Conservation (phyloP, 352 stramenopile species). For the Nothophytophthora sp. region DNA sequence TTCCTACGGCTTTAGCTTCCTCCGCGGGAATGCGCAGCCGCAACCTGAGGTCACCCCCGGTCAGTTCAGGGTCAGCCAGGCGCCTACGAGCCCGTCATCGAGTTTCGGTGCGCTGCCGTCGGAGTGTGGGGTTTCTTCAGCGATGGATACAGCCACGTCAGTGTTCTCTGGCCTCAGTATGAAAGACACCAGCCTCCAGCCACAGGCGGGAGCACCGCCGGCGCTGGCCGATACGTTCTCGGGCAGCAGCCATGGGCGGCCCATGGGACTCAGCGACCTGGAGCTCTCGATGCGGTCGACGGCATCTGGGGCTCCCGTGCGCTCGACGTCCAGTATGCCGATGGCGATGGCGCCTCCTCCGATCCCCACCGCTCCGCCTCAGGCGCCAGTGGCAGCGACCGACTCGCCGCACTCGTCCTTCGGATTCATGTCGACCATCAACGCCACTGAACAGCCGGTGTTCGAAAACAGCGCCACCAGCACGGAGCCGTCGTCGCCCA, state of each 20-base stretch:
- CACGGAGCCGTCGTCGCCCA: constrained; percentile 49
- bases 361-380: background rate
- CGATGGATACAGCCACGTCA: constrained; percentile 22
- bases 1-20: constrained; percentile 54
- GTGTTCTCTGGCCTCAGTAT: constrained; percentile 66
- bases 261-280: constrained; percentile 50
- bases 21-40: constrained; percentile 25
- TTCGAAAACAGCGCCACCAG: constrained; percentile 33
- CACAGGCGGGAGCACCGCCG: constrained; percentile 11
- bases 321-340: constrained; percentile 11
- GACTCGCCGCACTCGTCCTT: constrained; percentile 48
- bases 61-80: constrained; percentile 17
- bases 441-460: constrained; percentile 8
- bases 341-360: constrained; percentile 5
- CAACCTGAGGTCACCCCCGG: constrained; percentile 4
- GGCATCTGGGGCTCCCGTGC: constrained; percentile 5
- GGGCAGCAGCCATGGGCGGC: constrained; percentile 38
- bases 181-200: constrained; percentile 18
- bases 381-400: constrained; percentile 2
- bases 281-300: constrained; percentile 37
- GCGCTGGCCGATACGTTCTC: constrained; percentile 38
- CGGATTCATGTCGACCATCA: constrained; percentile 46
- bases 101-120: constrained; percentile 39
- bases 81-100: constrained; percentile 32
- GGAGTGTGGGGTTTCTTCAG: constrained; percentile 7